These are phyloP conservation scores for Adansonia gregorii DNA, from an alignment of 441 rosid genomes.

Conservation along the genomic window DNA sequence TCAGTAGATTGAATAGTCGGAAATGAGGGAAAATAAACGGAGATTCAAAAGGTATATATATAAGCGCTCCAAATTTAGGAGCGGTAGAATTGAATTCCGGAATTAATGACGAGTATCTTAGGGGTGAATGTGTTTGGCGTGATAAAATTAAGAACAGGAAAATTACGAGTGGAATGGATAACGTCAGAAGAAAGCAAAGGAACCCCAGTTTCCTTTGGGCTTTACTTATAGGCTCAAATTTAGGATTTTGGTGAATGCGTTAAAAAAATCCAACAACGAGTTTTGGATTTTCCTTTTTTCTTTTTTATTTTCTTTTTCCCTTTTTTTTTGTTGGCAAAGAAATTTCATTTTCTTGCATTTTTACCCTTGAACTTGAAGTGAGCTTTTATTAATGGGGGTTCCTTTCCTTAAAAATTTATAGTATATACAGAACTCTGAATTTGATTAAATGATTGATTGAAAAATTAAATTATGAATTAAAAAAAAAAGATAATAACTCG, in stretches of 20 bases:
- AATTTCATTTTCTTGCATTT: background rate
- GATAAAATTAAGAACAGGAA: background rate
- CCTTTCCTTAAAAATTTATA: background rate
- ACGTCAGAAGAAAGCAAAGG: background rate
- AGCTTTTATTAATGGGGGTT: background rate
- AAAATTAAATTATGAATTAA: no score
- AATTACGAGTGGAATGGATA: background rate
- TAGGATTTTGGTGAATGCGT: background rate
- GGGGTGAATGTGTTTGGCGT: background rate
- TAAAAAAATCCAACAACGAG: background rate
- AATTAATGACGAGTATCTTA: background rate
- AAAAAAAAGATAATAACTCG: no score
- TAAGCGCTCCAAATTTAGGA: background rate
- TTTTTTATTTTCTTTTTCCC: no score
- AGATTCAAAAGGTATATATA: background rate
- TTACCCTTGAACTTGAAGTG: background rate
- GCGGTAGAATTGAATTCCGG: background rate
- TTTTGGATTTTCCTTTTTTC: no score
- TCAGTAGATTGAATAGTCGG: background rate
- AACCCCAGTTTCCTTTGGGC: background rate
- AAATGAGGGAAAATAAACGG: background rate
- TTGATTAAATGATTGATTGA: no score
- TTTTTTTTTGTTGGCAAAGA: background rate
- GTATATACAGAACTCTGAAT: no score
- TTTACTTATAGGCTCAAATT: background rate